phyloP scores from a whole-genome alignment of 768 basidiomycete species.

The Kwoniella bestiolae region DNA sequence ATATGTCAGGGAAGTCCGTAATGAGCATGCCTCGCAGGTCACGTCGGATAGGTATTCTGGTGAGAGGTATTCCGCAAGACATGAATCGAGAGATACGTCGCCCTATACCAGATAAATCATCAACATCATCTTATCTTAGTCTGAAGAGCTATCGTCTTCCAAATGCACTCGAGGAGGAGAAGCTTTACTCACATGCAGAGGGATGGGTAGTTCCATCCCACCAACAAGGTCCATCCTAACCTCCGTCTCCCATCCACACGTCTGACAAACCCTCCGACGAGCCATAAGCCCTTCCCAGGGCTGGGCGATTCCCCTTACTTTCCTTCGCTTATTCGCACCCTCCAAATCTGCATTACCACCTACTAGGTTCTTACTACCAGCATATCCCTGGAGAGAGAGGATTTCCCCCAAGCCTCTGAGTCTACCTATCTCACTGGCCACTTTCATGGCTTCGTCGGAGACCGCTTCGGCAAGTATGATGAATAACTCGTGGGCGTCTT shows the following conservation, averaged over 20 bases:
- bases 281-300: constrained; percentile 80
- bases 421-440: constrained; percentile 71
- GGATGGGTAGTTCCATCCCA: constrained; percentile 54
- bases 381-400: constrained; percentile 36
- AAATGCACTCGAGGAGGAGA: too few species aligned
- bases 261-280: constrained; percentile 81
- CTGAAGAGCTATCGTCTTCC: too few species aligned
- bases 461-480: constrained; percentile 87
- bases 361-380: constrained; percentile 10
- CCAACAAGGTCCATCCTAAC: constrained; percentile 73
- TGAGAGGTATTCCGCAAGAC: constrained; percentile 83
- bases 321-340: constrained; percentile 25
- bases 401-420: constrained; percentile 71
- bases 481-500: constrained; percentile 98
- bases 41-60: constrained; percentile 89
- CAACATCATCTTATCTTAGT: neutral
- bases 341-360: constrained; percentile 15
- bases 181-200: constrained; percentile 38
- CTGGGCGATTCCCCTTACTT: constrained; percentile 42
- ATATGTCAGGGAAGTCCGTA: constrained; percentile 72
- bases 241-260: constrained; percentile 91
- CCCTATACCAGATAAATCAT: constrained; percentile 43
- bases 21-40: constrained; percentile 87
- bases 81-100: constrained; percentile 69
- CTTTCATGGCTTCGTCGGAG: constrained; percentile 76